Evolutionary conservation across 176 grass and related monocot genomes (phyloP).

Genomic region (Pharus latifolius): DNA sequence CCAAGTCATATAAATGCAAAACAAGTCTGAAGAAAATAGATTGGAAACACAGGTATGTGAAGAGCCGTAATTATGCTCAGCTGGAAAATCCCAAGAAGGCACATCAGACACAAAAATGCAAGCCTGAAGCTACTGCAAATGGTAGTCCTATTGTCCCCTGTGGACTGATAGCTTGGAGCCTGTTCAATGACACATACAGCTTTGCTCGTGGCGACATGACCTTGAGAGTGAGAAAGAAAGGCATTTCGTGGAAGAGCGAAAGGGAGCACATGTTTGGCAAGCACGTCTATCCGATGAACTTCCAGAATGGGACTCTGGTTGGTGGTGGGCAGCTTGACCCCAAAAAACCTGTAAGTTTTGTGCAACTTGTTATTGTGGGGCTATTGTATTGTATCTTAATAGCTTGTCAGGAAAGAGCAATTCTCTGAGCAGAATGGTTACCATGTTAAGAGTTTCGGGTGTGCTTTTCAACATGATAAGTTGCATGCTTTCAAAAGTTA

Average conservation of each 20-base stretch:
- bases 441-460: neutral
- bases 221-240: conserved; percentile 41
- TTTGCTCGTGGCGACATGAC: conserved; percentile 15
- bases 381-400: neutral
- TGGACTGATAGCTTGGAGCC: conserved; percentile 61
- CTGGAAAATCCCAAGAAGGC: conserved; percentile 10
- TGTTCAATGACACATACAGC: conserved; percentile 74
- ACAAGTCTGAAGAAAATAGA: neutral
- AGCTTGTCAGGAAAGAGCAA: neutral
- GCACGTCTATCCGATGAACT: conserved; percentile 53
- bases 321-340: conserved; percentile 45
- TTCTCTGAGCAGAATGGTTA: too few species aligned
- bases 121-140: conserved; percentile 39
- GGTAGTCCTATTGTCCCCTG: conserved; percentile 44
- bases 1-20: neutral
- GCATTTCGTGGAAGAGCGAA: conserved; percentile 59
- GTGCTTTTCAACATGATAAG: neutral
- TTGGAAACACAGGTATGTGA: conserved; percentile 35
- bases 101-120: conserved; percentile 25
- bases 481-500: neutral
- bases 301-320: conserved; percentile 39
- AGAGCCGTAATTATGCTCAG: conserved; percentile 42
- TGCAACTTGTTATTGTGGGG: neutral
- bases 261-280: conserved; percentile 43
- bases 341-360: conserved; percentile 29